phyloP scores from a whole-genome alignment of 2,329 filamentous ascomycete genomes.

The Xylariaceae sp. region DNA sequence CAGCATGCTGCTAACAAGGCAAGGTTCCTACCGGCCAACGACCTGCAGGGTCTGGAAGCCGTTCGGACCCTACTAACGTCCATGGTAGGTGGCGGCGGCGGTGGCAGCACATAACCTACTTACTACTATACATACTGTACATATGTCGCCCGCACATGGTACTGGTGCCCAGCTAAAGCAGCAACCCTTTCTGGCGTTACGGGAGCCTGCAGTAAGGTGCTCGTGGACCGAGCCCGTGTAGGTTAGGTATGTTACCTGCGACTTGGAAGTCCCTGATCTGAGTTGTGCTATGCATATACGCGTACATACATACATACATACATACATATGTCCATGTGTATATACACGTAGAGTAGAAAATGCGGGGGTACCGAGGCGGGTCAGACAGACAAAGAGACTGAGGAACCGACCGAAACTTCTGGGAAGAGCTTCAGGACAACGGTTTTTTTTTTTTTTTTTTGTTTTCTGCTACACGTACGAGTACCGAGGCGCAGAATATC shows the following conservation, averaged over 20 bases:
- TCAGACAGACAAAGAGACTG: neutral
- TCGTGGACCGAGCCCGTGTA: neutral
- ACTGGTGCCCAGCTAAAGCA: neutral
- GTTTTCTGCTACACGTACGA: neutral
- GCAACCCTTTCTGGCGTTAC: neutral
- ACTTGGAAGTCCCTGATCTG: too few relatives aligned
- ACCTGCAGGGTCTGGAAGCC: neutral
- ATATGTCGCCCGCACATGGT: neutral
- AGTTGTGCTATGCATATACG: too few relatives aligned
- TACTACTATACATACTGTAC: neutral
- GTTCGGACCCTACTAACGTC: neutral
- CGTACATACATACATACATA: too few relatives aligned
- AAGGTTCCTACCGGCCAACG: neutral
- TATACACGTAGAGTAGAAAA: neutral
- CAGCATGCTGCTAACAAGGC: neutral
- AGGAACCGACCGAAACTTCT: neutral
- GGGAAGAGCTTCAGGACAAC: neutral
- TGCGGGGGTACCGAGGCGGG: neutral
- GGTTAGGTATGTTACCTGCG: neutral
- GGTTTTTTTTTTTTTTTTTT: too few relatives aligned
- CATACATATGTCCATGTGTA: neutral
- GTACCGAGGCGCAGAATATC: neutral
- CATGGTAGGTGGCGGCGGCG: too few relatives aligned
- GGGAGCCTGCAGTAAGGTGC: neutral
- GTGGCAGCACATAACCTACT: too few relatives aligned